Base-by-base conservation (phyloP, 2,329 filamentous ascomycete genomes). In the Ophiostoma ulmi region DNA sequence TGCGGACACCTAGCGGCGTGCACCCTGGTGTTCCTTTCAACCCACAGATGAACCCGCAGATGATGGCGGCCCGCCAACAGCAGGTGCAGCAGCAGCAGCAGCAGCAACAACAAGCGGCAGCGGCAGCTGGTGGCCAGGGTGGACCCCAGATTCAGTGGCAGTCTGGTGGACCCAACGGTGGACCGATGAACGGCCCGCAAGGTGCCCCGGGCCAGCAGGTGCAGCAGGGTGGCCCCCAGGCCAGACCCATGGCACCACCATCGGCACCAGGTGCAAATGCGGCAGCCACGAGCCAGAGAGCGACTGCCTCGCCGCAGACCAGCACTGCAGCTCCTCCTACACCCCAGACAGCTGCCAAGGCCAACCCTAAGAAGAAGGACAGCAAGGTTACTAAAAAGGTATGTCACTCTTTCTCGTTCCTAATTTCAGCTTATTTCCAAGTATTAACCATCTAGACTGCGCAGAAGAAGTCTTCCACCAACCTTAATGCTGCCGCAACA, bases 341-440 rank as follows among this genome's bases (percentile, higher is more conserved):
- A 4, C 92, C 92, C 1, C 89, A 87, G 69, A 90, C 92, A 77
- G 79, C 83, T 1, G 90, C 88, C 77, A 94, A 94, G 82, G 80
- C 90, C 4, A 88, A 87, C 44, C 90, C 91, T 0, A 93, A 92
- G 79, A 94, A 94, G 85, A 91, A 92, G 82, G 87, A 88, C 41
- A 82, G 81, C 5, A 90, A 90, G 79, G 85, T 83, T 72, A 82
- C 86, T 5, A 91, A 90, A 79, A 83, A 92, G 88, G 90, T 91
- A 85, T 52, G 76, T 36, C 61, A 31, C 20, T 36, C 35, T 20
- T 58, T 31, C 48, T 13, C 26, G 11, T 35, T 22, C 13, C 20
- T n/a, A 13, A 7, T 22, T 1, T 36, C 38, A 36, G 14, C 10
- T n/a, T n/a, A 26, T 22, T 5, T 14, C 26, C 13, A 26, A 1